phyloP scores from a whole-genome alignment of 148 eudicot species.

The Persicaria tinctoria region DNA sequence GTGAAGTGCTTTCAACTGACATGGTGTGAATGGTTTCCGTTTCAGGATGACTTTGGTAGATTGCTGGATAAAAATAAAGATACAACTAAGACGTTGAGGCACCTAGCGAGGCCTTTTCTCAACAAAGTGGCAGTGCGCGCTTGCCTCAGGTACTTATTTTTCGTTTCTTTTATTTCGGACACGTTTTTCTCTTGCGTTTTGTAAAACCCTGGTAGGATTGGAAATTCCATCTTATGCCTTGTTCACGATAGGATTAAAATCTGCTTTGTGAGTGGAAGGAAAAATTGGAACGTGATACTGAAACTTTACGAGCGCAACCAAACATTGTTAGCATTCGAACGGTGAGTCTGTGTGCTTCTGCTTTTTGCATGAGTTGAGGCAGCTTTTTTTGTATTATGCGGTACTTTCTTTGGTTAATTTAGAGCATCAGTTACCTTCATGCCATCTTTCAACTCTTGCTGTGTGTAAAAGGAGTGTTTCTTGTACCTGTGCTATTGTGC shows the following conservation, averaged over 20 bases:
- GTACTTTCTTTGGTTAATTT: too few relatives aligned
- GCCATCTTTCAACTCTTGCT: background rate
- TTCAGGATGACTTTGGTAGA: conserved; percentile 74
- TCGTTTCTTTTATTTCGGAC: background rate
- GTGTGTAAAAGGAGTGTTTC: background rate
- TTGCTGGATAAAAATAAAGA: conserved; percentile 76
- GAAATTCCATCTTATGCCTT: background rate
- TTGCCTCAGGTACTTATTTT: conserved; percentile 63
- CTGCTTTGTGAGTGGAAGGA: conserved; percentile 21
- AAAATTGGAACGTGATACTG: conserved; percentile 70
- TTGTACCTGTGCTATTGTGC: background rate
- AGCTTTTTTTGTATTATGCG: too few relatives aligned
- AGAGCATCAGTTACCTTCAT: background rate
- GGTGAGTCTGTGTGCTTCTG: too few relatives aligned
- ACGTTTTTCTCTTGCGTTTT: background rate
- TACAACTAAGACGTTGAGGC: conserved; percentile 62
- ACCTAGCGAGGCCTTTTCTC: conserved; percentile 70
- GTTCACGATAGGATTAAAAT: conserved; percentile 58
- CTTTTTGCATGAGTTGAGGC: too few relatives aligned
- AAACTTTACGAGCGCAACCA: conserved; percentile 18
- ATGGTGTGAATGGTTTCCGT: background rate
- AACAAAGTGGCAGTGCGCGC: conserved; percentile 76
- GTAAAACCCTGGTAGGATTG: background rate
- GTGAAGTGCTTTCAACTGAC: background rate
- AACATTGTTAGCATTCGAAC: too few relatives aligned